Conservation (phyloP, 441 rosid genomes). For the Hura crepitans region DNA sequence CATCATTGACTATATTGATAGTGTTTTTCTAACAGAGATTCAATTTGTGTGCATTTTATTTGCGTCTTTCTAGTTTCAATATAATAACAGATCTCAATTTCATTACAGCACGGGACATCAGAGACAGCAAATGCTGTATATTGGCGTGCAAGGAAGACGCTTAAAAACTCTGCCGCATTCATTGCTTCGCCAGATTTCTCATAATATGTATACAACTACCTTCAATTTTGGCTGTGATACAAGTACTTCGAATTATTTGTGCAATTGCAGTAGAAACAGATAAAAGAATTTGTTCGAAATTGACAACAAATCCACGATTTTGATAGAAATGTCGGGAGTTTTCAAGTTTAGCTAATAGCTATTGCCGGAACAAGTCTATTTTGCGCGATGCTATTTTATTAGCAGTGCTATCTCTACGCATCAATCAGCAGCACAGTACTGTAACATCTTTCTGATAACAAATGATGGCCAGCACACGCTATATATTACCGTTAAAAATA, state of each 20-base stretch:
- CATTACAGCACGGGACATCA: conserved; percentile 71
- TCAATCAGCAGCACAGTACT: too few relatives aligned
- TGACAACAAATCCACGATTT: background rate
- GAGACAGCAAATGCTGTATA: conserved; percentile 56
- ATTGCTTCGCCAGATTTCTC: conserved; percentile 22
- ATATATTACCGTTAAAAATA: background rate
- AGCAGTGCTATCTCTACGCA: too few relatives aligned
- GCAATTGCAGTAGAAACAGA: background rate
- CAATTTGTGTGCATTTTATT: background rate
- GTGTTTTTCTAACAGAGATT: background rate
- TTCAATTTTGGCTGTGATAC: conserved; percentile 30
- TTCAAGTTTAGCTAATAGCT: too few relatives aligned
- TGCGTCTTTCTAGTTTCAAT: background rate
- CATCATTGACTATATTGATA: background rate
- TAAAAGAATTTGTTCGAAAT: too few relatives aligned
- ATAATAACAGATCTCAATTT: background rate
- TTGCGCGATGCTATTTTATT: too few relatives aligned
- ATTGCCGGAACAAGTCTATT: too few relatives aligned
- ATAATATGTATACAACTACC: conserved; percentile 2
- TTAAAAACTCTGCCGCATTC: conserved; percentile 41
- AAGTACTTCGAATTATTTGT: background rate
- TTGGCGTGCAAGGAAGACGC: conserved; percentile 76
- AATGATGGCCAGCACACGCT: too few relatives aligned
- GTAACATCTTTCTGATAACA: too few relatives aligned
- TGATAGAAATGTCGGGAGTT: too few relatives aligned